A percentile compares a stretch with the other conserved stretches of the same genome.
Conservation (phyloP, 306 rosid species). For the Cicer judaicum region DNA sequence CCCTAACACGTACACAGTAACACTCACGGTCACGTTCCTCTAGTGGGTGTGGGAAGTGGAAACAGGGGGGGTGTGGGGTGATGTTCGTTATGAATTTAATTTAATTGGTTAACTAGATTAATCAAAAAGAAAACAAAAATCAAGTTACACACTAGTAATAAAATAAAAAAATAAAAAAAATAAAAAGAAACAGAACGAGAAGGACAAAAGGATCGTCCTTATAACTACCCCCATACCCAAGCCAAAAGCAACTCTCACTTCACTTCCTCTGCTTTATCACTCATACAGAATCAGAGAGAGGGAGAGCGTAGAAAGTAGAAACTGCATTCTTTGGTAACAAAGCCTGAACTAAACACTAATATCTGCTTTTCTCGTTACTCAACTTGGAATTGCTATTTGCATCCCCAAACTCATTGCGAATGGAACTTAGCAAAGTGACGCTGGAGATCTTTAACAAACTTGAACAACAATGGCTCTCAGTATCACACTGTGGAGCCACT, state of each 20-base stretch:
- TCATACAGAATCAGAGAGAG: neutral
- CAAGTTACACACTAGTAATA: neutral
- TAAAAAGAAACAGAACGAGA: neutral
- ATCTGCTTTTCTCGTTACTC: neutral
- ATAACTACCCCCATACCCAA: conserved; percentile 55
- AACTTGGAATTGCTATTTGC: neutral
- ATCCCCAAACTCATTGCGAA: conserved; percentile 8
- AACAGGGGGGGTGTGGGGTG: neutral
- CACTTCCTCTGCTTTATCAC: conserved; percentile 8
- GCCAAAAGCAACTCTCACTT: conserved; percentile 19
- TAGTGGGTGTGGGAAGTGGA: conserved; percentile 25
- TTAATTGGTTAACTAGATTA: neutral
- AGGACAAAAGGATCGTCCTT: conserved; percentile 42
- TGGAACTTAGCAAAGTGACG: conserved; percentile 86
- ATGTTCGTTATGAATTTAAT: neutral
- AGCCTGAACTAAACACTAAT: conserved; percentile 38
- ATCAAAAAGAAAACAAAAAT: neutral
- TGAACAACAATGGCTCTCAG: conserved; percentile 96
- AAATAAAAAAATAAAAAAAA: too few species aligned
- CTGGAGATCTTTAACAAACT: conserved; percentile 91
- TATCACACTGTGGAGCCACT: conserved; percentile 69
- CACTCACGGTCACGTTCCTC: neutral
- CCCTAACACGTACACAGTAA: conserved; percentile 37
- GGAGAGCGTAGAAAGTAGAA: neutral
- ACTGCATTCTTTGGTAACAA: neutral